A percentile compares a stretch with the other conserved stretches of the same genome.
Conservation (phyloP, 2,329 filamentous ascomycete species). For the Blumeria hordei region DNA sequence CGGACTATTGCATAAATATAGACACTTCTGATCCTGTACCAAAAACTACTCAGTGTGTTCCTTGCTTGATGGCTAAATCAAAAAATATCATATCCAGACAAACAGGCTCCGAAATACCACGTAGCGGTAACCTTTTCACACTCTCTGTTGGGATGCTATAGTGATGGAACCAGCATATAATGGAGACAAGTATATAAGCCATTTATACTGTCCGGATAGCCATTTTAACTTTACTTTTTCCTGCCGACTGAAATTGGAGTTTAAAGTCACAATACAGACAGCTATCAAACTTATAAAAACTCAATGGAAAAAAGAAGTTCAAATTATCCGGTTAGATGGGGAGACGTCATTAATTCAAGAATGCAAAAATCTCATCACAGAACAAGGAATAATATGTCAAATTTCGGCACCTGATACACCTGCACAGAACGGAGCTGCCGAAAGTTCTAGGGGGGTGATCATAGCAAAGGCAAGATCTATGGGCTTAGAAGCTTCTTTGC, state of each 20-base stretch:
- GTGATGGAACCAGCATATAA: constrained; percentile 1
- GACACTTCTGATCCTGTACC: not conserved
- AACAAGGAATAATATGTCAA: not conserved
- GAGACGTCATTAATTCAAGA: not conserved
- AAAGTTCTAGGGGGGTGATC: not conserved
- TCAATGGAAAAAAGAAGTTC: not conserved
- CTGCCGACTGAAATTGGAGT: not conserved
- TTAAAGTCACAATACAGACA: not conserved
- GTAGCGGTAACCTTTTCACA: not conserved
- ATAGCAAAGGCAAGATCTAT: not conserved
- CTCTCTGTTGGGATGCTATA: not conserved
- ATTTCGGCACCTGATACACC: not conserved
- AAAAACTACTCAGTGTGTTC: not conserved
- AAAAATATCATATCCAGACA: not conserved
- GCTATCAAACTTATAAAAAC: not conserved
- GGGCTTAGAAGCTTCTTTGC: not conserved
- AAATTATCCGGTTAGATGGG: not conserved
- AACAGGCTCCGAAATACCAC: not conserved
- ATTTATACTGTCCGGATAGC: not conserved
- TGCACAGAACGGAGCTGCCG: not conserved
- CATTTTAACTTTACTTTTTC: not conserved
- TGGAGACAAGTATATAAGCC: not conserved
- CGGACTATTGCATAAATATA: not conserved
- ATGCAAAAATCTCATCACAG: not conserved
- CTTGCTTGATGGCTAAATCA: not conserved